Evolutionary conservation across 2,329 filamentous ascomycete genomes (phyloP).

Genomic region (Pyricularia pennisetigena): DNA sequence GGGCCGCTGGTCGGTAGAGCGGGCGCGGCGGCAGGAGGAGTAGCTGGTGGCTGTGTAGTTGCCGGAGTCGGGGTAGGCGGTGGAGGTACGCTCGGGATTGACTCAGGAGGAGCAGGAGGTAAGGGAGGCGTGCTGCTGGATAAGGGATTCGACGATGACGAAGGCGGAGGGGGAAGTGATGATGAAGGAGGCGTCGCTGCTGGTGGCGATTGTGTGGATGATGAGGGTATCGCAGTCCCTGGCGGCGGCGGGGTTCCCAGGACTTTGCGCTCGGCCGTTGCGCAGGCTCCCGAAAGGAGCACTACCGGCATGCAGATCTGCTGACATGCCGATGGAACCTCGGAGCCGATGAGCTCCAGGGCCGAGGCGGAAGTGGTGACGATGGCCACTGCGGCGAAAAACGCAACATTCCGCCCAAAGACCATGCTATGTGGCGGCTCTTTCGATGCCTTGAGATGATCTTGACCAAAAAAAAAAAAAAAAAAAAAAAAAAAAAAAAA

Average conservation of each 20-base stretch:
- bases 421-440: not conserved
- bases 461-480: too few relatives aligned
- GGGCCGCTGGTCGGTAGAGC: not conserved
- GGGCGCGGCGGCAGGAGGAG: not conserved
- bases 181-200: not conserved
- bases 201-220: not conserved
- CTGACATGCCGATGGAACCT: conserved; percentile 5
- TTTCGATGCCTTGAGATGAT: not conserved
- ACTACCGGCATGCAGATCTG: conserved; percentile 7
- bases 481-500: too few relatives aligned
- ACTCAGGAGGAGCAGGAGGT: not conserved
- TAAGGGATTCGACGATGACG: not conserved
- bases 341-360: conserved; percentile 2
- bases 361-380: not conserved
- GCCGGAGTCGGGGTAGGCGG: not conserved
- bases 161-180: not conserved
- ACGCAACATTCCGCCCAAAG: not conserved
- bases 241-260: not conserved
- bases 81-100: not conserved
- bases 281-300: conserved; percentile 8
- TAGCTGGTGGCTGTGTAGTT: not conserved
- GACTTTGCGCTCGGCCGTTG: conserved; percentile 2
- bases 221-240: not conserved
- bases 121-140: not conserved
- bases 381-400: not conserved